Percentiles rank a stretch among this genome's conserved stretches.
phyloP scores from a whole-genome alignment of 2,329 filamentous ascomycete genomes.

The Colletotrichum kahawae region DNA sequence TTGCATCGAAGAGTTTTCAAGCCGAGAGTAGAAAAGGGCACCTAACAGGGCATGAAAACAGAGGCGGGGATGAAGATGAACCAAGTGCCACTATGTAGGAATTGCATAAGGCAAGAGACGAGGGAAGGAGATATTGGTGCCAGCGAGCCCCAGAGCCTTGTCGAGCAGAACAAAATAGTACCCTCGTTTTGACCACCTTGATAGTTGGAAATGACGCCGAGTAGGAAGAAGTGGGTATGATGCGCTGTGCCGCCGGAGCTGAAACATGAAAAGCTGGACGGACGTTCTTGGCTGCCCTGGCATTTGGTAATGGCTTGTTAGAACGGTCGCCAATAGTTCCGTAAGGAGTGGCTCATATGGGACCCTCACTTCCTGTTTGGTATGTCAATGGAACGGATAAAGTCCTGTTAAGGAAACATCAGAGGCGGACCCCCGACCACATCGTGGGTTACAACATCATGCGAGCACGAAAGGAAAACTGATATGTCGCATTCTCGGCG shows the following conservation, averaged over 20 bases:
- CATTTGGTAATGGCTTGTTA: not conserved
- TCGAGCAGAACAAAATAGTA: not conserved
- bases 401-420: not conserved
- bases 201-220: not conserved
- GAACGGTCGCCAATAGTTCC: not conserved
- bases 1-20: not conserved
- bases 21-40: not conserved
- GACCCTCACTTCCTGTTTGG: not conserved
- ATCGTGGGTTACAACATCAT: not conserved
- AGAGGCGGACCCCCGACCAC: not conserved
- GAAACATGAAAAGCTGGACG: constrained; percentile 3
- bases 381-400: not conserved
- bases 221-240: not conserved
- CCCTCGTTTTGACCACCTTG: not conserved
- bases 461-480: not conserved
- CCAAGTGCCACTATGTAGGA: not conserved
- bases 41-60: not conserved
- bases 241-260: not conserved
- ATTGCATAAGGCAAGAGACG: not conserved
- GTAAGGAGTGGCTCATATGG: not conserved
- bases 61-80: not conserved
- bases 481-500: not conserved
- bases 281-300: not conserved
- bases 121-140: not conserved
- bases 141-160: not conserved